Base-by-base conservation (phyloP, 2,329 filamentous ascomycete genomes). In the Trichophyton benhamiae region DNA sequence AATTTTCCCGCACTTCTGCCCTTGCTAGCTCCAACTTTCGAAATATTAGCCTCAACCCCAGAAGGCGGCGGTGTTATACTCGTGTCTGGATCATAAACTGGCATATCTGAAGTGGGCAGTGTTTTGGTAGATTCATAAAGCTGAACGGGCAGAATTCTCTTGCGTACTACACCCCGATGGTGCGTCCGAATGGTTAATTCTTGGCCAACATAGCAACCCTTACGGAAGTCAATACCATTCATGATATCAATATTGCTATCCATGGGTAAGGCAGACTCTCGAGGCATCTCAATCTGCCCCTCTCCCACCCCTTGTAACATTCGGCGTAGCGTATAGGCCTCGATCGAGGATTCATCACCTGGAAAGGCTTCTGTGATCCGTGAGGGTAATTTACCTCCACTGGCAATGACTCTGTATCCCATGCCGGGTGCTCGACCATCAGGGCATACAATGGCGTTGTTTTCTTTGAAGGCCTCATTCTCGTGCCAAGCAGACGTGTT, bases 151-250 rank as follows among this genome's bases (percentile, higher is more conserved):
- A 99, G 73, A 58, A 97, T 84, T 58, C 94, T 82, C 79, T 96
- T 96, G 64, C 94, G 82, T 46, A 99, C 89, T 15, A 99, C 89
- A 22, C 94, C 94, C 11, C 88, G 91, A 75, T 99, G 94, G 72
- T 91, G 87, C 1, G 94, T 99, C 48, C 94, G 87, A 66, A 97
- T 96, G 1, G 94, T 97, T 65, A 99, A 81, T 74, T 99, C 94
- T 75, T 99, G 94, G 0, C 94, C 94, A 6, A 97, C 84, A 74
- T 99, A 99, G 76, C 94, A 99, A 6, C 94, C 94, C 77, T 99
- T 99, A 70, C 85, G 85, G 77, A 94, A 99, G 75, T 96, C 89
- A 66, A 99, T 87, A 27, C 85, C 94, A 57, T 83, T 82, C 81
- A 89, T 89, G 63, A 89, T 77, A 74, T 99, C 94, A 72, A 97